These are phyloP conservation scores for Melanomma pulvis-pyrius DNA, from an alignment of 495 filamentous ascomycete species.

Conservation along the genomic window DNA sequence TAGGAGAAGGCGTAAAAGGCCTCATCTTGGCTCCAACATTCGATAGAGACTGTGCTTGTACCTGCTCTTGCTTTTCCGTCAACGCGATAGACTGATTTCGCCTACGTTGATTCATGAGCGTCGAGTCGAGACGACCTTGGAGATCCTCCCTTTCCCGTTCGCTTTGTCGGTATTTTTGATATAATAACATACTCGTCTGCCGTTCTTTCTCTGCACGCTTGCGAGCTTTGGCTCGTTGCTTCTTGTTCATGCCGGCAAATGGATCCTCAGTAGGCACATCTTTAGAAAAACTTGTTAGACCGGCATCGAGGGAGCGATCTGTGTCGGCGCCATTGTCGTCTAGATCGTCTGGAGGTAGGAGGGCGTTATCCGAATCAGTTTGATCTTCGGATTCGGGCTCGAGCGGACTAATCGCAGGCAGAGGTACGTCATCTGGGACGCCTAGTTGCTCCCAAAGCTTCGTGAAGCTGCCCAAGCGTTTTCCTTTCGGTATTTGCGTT, in stretches of 20 bases:
- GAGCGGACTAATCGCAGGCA: conserved; percentile 27
- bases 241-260: conserved; percentile 8
- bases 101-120: background rate
- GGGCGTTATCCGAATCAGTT: background rate
- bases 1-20: background rate
- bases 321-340: background rate
- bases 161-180: background rate
- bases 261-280: background rate
- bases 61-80: too few relatives aligned
- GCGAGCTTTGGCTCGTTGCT: conserved; percentile 1
- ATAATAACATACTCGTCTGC: background rate
- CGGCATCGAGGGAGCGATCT: background rate
- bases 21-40: conserved; percentile 15
- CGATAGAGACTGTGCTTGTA: background rate
- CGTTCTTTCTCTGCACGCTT: background rate
- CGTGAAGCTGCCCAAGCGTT: conserved; percentile 49
- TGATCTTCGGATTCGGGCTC: conserved; percentile 6
- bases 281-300: background rate
- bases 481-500: background rate
- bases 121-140: background rate
- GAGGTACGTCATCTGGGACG: conserved; percentile 34
- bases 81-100: background rate
- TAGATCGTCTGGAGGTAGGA: conserved; percentile 12
- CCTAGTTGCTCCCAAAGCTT: conserved; percentile 49
- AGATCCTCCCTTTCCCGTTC: background rate